phyloP scores from a whole-genome alignment of 2,329 filamentous ascomycete genomes.

The Malbranchea cinnamomea region DNA sequence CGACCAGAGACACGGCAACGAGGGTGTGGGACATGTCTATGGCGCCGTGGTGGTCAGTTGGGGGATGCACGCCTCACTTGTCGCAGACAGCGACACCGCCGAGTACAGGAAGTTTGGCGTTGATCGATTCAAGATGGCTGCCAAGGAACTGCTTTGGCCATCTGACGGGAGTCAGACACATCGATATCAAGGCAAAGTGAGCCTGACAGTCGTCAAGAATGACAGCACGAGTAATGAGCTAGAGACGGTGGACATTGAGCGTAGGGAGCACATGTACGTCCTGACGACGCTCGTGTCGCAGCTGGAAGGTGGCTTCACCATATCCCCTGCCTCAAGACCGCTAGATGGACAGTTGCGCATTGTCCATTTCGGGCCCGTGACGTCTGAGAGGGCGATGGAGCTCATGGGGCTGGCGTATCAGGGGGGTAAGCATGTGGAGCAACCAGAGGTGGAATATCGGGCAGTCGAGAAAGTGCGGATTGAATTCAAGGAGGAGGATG shows the following conservation, averaged over 20 bases:
- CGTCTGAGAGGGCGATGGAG: slow-evolving; percentile 53
- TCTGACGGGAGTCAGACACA: slow-evolving; percentile 38
- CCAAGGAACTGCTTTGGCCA: slow-evolving; percentile 55
- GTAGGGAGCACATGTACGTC: slow-evolving; percentile 54
- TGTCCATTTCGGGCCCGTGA: slow-evolving; percentile 57
- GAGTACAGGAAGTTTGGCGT: slow-evolving; percentile 64
- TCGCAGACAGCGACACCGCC: slow-evolving; percentile 78
- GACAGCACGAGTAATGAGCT: slow-evolving; percentile 9
- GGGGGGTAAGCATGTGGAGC: slow-evolving; percentile 38
- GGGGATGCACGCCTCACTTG: slow-evolving; percentile 75
- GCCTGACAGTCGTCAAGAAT: slow-evolving; percentile 20
- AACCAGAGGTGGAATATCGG: slow-evolving; percentile 52
- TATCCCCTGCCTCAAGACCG: slow-evolving; percentile 58
- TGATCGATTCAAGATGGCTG: slow-evolving; percentile 73
- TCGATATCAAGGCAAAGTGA: slow-evolving; percentile 40
- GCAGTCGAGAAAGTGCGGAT: slow-evolving; percentile 53
- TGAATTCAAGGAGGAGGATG: slow-evolving; percentile 44
- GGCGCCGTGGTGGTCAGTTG: slow-evolving; percentile 81
- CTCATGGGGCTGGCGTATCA: slow-evolving; percentile 55
- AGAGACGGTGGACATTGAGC: slow-evolving; percentile 20
- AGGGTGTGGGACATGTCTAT: slow-evolving; percentile 26
- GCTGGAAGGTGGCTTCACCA: slow-evolving; percentile 66
- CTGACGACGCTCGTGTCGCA: slow-evolving; percentile 64
- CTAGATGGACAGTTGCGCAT: slow-evolving; percentile 57
- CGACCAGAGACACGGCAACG: slow-evolving; percentile 3